Conservation (phyloP, 805 yeast genomes). For the Wickerhamiella cacticola region DNA sequence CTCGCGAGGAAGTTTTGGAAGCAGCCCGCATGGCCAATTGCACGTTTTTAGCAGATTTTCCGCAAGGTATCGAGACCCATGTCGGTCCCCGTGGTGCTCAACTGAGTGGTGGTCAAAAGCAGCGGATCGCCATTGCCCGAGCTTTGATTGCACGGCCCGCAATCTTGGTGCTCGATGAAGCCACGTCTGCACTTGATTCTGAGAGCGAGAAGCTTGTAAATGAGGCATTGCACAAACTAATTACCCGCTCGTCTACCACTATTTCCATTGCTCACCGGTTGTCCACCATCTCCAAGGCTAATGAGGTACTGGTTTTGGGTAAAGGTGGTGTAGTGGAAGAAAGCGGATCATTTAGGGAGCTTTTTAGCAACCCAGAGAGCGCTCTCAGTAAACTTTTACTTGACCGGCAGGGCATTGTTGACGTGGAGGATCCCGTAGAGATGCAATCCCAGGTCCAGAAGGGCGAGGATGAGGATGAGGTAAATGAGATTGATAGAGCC, state of each 20-base stretch:
- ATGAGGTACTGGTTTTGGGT: conserved; percentile 67
- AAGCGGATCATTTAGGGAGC: conserved; percentile 46
- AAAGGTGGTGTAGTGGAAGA: conserved; percentile 65
- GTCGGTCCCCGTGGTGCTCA: conserved; percentile 85
- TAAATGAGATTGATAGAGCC: not conserved
- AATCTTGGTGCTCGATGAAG: conserved; percentile 79
- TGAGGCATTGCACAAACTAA: conserved; percentile 49
- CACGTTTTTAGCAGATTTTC: conserved; percentile 59
- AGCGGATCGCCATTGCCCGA: conserved; percentile 81
- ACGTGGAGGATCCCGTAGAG: not conserved
- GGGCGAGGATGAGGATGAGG: not conserved
- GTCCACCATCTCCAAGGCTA: conserved; percentile 74
- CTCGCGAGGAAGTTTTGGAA: conserved; percentile 46
- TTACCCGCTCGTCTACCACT: conserved; percentile 45
- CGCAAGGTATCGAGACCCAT: conserved; percentile 66
- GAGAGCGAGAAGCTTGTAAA: conserved; percentile 79
- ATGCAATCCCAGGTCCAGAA: not conserved
- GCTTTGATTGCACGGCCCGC: conserved; percentile 70
- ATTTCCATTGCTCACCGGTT: conserved; percentile 87
- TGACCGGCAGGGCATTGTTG: conserved; percentile 1
- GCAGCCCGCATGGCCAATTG: conserved; percentile 69
- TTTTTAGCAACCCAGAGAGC: conserved; percentile 37
- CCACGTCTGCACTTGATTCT: conserved; percentile 87
- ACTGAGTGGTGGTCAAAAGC: conserved; percentile 91
- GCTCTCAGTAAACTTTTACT: conserved; percentile 35